Evolutionary conservation across 1,284 basidiomycete species (phyloP), one percentile per base, ranked within the genome.

Genomic region (Vanrija sp.): DNA sequence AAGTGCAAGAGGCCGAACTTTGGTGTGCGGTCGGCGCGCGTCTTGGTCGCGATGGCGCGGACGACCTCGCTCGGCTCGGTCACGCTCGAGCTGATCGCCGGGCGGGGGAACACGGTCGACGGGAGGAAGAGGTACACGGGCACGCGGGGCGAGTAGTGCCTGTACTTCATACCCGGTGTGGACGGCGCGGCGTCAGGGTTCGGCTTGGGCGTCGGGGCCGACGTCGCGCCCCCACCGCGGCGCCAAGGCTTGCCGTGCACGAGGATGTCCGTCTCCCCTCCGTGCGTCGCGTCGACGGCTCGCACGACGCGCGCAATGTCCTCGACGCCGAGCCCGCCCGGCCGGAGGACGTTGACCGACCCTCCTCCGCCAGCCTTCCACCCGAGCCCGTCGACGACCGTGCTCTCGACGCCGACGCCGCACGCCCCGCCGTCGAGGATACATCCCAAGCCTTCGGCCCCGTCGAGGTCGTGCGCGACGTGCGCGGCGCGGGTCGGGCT

Each of bases 101-200:
- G 61, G 50, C 18, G 80, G 75, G 51, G 74, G 63, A 49, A 76
- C 9, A 60, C 62, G 53, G 67, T 69, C 56, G 57, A 66, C 1
- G 85, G 84, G 53, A 83, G 78, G 24, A 95, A 76, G 7, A 96
- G 80, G 23, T 83, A 84, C 19, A 94, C 87, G 3, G 91, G 89
- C 12, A 91, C 84, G 1, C 84, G 79, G 1, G 95, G 95, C 23
- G 93, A 89, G 72, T 99, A 99, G 77, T 99, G 96, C 48, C 88
- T 83, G 73, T 99, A 99, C 77, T 99, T 99, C 94, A 98, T 97
- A n/a, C 96, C 96, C 0, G 96, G 96, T 0, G 96, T 98, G 1
- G 91, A 94, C 2, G 95, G 95, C 1, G 85, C 83, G 18, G 63
- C 22, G 31, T 57, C 50, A 12, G 45, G 37, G 25, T 41, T 53